Evolutionary conservation across 352 stramenopile species (phyloP).

Genomic region (Pythium grandisporangium): DNA sequence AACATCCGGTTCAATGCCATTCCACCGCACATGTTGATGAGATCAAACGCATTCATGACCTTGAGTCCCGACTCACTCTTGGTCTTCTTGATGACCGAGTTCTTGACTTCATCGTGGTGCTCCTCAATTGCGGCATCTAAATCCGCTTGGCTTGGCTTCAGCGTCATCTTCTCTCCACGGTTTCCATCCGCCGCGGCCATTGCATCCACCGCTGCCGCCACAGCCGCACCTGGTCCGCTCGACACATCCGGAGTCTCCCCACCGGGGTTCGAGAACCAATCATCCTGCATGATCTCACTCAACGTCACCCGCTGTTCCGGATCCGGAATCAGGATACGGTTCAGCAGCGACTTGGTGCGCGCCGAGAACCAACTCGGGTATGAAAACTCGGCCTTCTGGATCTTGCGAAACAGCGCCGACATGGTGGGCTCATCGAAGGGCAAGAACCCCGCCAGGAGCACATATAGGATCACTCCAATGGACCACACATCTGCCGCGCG

Average conservation of each 20-base stretch:
- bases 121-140: constrained; percentile 75
- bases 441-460: constrained; percentile 88
- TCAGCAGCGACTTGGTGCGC: constrained; percentile 83
- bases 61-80: constrained; percentile 61
- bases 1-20: constrained; percentile 89
- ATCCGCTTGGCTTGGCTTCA: constrained; percentile 81
- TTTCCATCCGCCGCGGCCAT: constrained; percentile 7
- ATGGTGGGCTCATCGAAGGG: constrained; percentile 95
- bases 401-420: constrained; percentile 95
- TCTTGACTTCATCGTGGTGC: constrained; percentile 66
- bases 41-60: constrained; percentile 88
- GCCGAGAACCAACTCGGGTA: constrained; percentile 91
- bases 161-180: constrained; percentile 29
- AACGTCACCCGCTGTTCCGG: constrained; percentile 81
- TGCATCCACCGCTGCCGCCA: constrained; percentile 7
- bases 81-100: constrained; percentile 44
- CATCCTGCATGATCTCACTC: constrained; percentile 84
- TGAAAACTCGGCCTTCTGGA: constrained; percentile 93
- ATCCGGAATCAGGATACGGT: constrained; percentile 91
- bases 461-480: constrained; percentile 98
- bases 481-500: constrained; percentile 95
- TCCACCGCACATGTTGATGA: constrained; percentile 90
- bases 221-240: constrained; percentile 6
- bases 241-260: constrained; percentile 6
- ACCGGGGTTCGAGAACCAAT: constrained; percentile 80